Percentiles rank a stretch among this genome's conserved stretches.
Evolutionary conservation across 257 asterid genomes (phyloP).

Genomic region (Cynanchum wilfordii): DNA sequence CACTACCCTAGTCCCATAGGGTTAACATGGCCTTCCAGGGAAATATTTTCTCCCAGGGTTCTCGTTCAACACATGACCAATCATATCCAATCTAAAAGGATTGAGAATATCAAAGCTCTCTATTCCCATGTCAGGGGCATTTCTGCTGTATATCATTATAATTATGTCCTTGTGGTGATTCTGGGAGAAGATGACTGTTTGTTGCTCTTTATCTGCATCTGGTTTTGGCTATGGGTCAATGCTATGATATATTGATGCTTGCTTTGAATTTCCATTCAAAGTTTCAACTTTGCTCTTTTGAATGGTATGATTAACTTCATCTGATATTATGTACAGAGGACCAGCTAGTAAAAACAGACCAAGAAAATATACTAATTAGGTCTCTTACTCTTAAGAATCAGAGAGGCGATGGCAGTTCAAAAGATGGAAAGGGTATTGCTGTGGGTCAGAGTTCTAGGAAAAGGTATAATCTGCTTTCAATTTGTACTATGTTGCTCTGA

Average conservation of each 20-base stretch:
- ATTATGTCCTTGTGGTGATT: background rate
- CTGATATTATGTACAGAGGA: slow-evolving; percentile 32
- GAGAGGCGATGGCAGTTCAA: slow-evolving; percentile 47
- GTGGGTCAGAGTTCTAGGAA: slow-evolving; percentile 48
- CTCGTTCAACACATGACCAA: too few relatives aligned
- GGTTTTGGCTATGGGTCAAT: slow-evolving; percentile 1
- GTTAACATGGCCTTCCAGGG: too few relatives aligned
- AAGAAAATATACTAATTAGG: slow-evolving; percentile 65
- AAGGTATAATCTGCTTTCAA: slow-evolving; percentile 42
- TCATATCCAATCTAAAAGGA: too few relatives aligned
- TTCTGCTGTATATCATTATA: background rate
- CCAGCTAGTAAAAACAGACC: slow-evolving; percentile 73
- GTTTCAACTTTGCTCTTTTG: background rate
- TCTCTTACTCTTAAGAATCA: slow-evolving; percentile 68
- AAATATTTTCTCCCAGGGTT: too few relatives aligned
- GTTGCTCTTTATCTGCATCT: background rate
- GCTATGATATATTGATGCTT: background rate
- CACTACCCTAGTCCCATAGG: too few relatives aligned
- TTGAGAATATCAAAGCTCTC: too few relatives aligned
- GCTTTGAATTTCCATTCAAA: background rate
- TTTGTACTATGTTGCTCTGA: background rate
- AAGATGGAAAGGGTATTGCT: slow-evolving; percentile 42
- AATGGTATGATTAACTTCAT: background rate
- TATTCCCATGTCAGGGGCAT: background rate
- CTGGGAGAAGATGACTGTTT: background rate